Conservation (phyloP, 345 rosid species). For the Noccaea bulbosa region DNA sequence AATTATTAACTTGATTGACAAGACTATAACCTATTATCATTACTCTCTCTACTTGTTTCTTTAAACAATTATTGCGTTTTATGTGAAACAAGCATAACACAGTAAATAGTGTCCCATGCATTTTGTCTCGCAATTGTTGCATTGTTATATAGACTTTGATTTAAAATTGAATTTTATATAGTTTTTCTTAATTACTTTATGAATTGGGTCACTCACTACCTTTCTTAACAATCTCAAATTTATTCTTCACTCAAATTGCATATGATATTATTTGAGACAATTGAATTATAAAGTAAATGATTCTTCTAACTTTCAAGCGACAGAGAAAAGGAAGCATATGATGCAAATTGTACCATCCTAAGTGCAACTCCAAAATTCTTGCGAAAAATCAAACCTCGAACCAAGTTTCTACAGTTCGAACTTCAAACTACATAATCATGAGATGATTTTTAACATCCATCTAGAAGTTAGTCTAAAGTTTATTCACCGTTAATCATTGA, state of each 20-base stretch:
- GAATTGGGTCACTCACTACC: background rate
- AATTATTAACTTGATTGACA: slow-evolving; percentile 33
- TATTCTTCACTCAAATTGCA: slow-evolving; percentile 7
- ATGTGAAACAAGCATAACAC: slow-evolving; percentile 13
- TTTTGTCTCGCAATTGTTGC: background rate
- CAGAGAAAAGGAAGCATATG: slow-evolving; percentile 5
- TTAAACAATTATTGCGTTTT: slow-evolving; percentile 7
- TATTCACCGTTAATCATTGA: background rate
- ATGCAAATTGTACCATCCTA: slow-evolving; percentile 18
- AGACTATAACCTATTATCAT: slow-evolving; percentile 23
- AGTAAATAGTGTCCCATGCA: no score
- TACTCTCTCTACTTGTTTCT: slow-evolving; percentile 13
- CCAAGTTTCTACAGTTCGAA: slow-evolving; percentile 3
- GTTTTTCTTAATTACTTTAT: background rate
- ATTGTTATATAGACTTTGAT: background rate
- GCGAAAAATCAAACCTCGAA: slow-evolving; percentile 3
- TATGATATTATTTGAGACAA: background rate
- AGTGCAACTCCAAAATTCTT: slow-evolving; percentile 20
- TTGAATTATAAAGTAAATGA: background rate
- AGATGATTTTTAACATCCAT: background rate
- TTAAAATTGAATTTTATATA: background rate
- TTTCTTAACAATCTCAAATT: background rate
- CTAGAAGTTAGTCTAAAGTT: slow-evolving; percentile 13
- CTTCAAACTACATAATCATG: slow-evolving; percentile 1
- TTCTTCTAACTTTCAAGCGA: background rate